Evolutionary conservation across 2,329 filamentous ascomycete genomes (phyloP), one percentile per base, ranked within the genome.

Genomic region (Blastomyces emzantsi): DNA sequence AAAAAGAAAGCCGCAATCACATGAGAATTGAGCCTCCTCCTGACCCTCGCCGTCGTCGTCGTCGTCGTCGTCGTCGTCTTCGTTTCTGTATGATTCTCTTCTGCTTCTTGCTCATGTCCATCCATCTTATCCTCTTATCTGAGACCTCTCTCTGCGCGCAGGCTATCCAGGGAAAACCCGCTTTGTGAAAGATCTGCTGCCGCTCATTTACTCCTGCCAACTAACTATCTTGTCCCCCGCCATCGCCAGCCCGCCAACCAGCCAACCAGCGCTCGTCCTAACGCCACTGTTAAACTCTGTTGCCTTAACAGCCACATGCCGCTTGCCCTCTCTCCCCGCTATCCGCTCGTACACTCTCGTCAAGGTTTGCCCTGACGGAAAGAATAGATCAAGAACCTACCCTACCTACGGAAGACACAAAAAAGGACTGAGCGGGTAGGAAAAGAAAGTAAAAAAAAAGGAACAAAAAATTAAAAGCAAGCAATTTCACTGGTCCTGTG

Each of bases 261-360:
- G 17, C 51, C 30, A 30, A 55, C 47, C 47, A 55, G 25, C 30
- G 33, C 3, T 3, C 54, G 15, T 36, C 30, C 7, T 30, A 15
- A 22, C 4, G 54, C 30, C 54, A n/a, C 54, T 22, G 6, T 41
- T 15, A 57, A 57, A 57, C 30, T 57, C 30, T 57, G 54, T 17
- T 57, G 54, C 54, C 54, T 57, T 57, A 39, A 39, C 4, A 57
- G 33, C 54, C 54, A 39, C 54, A 57, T 57, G 33, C 54, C 19
- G 15, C 52, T 55, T 11, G 7, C 33, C 6, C 54, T 39, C 30
- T 8, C 54, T 39, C 33, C 30, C 54, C 30, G 13, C 54, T n/a
- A 56, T 56, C 52, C 52, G 7, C 52, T 56, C 19, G 15, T n/a
- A 30, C 28, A 36, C n/a, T 7, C 52, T 56, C 52, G 2, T 30